Evolutionary conservation across 108 stramenopile species (phyloP), one percentile per base, ranked within the genome.

Genomic region (Discostella pseudostelligera): DNA sequence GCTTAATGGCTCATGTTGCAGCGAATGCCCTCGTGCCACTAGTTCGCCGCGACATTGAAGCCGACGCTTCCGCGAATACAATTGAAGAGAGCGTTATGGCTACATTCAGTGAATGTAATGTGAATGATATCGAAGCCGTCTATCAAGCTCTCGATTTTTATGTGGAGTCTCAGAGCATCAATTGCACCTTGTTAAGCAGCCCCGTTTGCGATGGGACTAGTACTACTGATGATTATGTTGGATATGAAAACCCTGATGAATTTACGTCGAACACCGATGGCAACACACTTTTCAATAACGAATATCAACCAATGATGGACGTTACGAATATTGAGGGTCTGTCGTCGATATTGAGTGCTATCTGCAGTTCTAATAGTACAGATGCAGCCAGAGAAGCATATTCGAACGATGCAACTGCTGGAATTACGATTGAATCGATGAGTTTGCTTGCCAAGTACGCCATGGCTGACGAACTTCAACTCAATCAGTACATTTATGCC

Each of bases 381-480:
- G 43, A 6, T 32, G 24, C 16, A 1, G 74, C 75, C 36, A 69
- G 40, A 22, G 9, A 21, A 3, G 16, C 36, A 9, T 76, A 69
- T 39, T 37, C 25, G 4, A 59, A 53, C 11, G 49, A 65, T 19
- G 49, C 59, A 20, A 54, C 67, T 14, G 54, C 51, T 25, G 75
- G 67, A 17, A 29, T 69, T 0, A 76, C 62, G 22, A 62, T 76
- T 20, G 26, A 69, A 54, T 64, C 67, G 39, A 63, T 76, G 53
- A 69, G 67, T 53, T 20, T 69, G 36, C 26, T 32, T 44, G 81
- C 78, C 10, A 80, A 83, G 22, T 44, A 65, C 8, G 62, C 69
- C 7, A 92, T 92, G 91, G 19, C 55, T 0, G 73, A 85, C 24
- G 87, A 90, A 42, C 82, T 87, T 35, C 56, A 87, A 12, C 88